Evolutionary conservation across 148 eudicot genomes (phyloP).

Genomic region (Salicornia ramosissima): DNA sequence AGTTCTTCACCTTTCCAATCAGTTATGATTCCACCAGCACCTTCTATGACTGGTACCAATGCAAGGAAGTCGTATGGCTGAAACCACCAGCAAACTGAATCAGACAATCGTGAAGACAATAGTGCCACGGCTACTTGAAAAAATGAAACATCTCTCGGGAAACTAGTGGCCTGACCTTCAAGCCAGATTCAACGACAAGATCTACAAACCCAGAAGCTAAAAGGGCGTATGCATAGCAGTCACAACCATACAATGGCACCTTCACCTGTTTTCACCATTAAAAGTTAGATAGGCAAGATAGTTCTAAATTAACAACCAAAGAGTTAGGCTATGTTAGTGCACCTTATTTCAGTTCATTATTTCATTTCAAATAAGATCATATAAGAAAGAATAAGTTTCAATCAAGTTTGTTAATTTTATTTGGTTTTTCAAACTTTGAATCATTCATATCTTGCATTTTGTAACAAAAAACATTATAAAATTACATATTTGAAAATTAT

Average conservation of each 20-base stretch:
- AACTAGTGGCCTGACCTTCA: conserved; percentile 47
- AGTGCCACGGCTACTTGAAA: background rate
- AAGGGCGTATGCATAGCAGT: conserved; percentile 96
- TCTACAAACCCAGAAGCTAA: conserved; percentile 94
- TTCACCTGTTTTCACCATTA: conserved; percentile 54
- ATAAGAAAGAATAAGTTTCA: too few relatives aligned
- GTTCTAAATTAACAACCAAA: background rate
- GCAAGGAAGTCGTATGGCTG: conserved; percentile 98
- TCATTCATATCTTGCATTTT: too few relatives aligned
- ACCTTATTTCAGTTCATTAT: too few relatives aligned
- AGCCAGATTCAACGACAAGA: conserved; percentile 93
- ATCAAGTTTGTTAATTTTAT: too few relatives aligned
- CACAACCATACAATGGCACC: conserved; percentile 91
- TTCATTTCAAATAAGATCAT: too few relatives aligned
- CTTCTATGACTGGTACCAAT: conserved; percentile 82
- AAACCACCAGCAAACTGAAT: conserved; percentile 10
- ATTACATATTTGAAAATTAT: too few relatives aligned
- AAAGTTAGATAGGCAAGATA: conserved; percentile 2
- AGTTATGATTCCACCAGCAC: conserved; percentile 89
- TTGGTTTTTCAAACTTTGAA: too few relatives aligned
- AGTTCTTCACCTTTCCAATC: conserved; percentile 79
- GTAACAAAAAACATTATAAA: too few relatives aligned
- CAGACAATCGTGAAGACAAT: background rate
- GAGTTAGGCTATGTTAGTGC: too few relatives aligned
- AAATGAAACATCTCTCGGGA: too few relatives aligned